Base-by-base conservation (phyloP, 495 filamentous ascomycete genomes). In the Darksidea phi region DNA sequence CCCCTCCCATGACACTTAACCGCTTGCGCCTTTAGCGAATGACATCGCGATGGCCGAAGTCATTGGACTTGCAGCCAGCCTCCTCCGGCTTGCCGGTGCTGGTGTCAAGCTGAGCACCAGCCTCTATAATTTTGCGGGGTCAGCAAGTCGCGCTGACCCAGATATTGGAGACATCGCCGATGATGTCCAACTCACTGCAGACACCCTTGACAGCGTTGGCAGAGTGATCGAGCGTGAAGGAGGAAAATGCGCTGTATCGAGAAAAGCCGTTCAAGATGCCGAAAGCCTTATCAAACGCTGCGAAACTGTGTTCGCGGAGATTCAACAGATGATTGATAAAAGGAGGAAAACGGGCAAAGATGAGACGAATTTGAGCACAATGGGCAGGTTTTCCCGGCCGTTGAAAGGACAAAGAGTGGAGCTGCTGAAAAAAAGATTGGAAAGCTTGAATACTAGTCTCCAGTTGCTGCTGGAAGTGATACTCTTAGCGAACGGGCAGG, bases 391-490 rank as follows among this genome's bases (percentile, higher is more conserved):
- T 1, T 23, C 57, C 0, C 61, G 63, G 63, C 57, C 63, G 37
- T n/a, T 61, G 43, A 66, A 66, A 17, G 63, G 61, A 45, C 63
- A 57, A 52, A 61, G 49, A 32, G 32, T 66, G 13, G 50, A 66
- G 47, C 43, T 66, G 7, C 18, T 61, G 24, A 34, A 57, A 17
- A 21, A 51, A 21, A 24, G 63, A 21, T 36, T 66, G 21, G 63
- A 66, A 17, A 66, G 63, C 41, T 36, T 66, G 34, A 61, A 66
- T 24, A 61, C 45, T 17, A 66, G 63, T 42, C 32, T 66, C 6
- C 48, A 49, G 8, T 38, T 66, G 17, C 28, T 66, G 10, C 47
- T 66, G 11, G 42, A 66, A n/a, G 63, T 66, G 23, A 20, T 66
- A 7, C 51, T 54, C 5, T 41, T 66, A n/a, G 63, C 63, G 12